Evolutionary conservation across 2,329 filamentous ascomycete species (phyloP).

Genomic region (Alternaria consortialis): DNA sequence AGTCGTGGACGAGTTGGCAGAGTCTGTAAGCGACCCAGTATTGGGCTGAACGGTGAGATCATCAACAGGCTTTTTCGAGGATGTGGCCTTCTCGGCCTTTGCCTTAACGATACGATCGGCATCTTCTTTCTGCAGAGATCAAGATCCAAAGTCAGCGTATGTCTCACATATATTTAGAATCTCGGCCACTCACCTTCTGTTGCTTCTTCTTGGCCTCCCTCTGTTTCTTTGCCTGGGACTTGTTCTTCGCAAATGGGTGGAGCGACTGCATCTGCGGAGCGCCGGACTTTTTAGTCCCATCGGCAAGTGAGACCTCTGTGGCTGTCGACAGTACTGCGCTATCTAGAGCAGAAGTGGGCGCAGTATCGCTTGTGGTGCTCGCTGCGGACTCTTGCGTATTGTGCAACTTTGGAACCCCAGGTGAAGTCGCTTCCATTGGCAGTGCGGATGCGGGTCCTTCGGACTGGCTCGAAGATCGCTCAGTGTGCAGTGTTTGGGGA

Average conservation of each 20-base stretch:
- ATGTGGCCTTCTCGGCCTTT: constrained; percentile 14
- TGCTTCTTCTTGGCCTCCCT: constrained; percentile 51
- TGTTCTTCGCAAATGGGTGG: constrained; percentile 40
- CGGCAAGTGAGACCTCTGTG: neutral
- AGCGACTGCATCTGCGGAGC: constrained; percentile 43
- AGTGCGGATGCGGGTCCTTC: neutral
- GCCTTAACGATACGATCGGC: constrained; percentile 17
- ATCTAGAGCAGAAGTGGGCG: neutral
- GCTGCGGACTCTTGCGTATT: neutral
- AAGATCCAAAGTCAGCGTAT: neutral
- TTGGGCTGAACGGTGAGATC: constrained; percentile 2
- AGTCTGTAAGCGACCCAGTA: neutral
- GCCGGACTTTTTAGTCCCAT: constrained; percentile 30
- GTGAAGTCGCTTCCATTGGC: neutral
- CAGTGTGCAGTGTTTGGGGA: neutral
- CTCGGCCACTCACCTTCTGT: constrained; percentile 19
- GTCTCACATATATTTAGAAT: neutral
- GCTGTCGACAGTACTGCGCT: neutral
- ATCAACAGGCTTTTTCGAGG: constrained; percentile 8
- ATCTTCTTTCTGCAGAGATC: constrained; percentile 24
- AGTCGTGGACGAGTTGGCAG: neutral
- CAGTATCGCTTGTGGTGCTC: neutral
- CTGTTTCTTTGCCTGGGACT: constrained; percentile 44
- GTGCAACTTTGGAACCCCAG: neutral
- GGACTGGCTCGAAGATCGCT: neutral